Evolutionary conservation across 2,329 filamentous ascomycete species (phyloP).

Genomic region (Volutella citrinella): DNA sequence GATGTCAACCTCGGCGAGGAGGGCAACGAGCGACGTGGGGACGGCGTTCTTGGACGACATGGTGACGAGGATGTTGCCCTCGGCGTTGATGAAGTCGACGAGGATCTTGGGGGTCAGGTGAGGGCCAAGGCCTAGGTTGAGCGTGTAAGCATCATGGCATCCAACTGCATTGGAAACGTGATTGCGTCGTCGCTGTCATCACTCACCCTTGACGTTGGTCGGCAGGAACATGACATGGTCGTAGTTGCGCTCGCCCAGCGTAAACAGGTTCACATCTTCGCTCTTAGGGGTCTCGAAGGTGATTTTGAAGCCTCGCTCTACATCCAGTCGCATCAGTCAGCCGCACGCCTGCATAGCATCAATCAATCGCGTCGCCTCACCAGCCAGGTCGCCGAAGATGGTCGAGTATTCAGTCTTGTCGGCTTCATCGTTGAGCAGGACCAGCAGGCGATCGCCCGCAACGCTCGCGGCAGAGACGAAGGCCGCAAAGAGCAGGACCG

Average conservation of each 20-base stretch:
- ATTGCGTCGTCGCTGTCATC: too few relatives aligned
- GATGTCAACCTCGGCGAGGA: conserved; percentile 87
- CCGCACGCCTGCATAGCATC: background rate
- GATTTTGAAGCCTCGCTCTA: conserved; percentile 80
- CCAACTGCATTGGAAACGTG: too few relatives aligned
- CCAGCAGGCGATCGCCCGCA: conserved; percentile 75
- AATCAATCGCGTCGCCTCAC: conserved; percentile 55
- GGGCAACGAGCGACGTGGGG: conserved; percentile 69
- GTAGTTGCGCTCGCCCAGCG: conserved; percentile 81
- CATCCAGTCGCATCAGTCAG: conserved; percentile 3
- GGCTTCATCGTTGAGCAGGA: conserved; percentile 77
- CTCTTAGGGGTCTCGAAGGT: conserved; percentile 81
- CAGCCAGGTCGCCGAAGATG: conserved; percentile 70
- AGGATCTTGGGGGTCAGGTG: conserved; percentile 81
- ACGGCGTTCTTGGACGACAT: conserved; percentile 71
- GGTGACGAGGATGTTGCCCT: conserved; percentile 87
- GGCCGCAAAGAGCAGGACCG: conserved; percentile 64
- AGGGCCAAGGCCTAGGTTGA: conserved; percentile 70
- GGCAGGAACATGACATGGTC: conserved; percentile 91
- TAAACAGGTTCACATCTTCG: conserved; percentile 73
- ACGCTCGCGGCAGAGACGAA: conserved; percentile 75
- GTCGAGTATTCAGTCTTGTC: conserved; percentile 82
- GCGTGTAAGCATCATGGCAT: conserved; percentile 11
- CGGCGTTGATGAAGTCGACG: conserved; percentile 84
- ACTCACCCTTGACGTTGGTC: conserved; percentile 79